Percentiles rank a stretch among this genome's conserved stretches.
These are phyloP conservation scores for Cymodocea nodosa DNA, from an alignment of 116 monocot genomes.

Conservation along the genomic window DNA sequence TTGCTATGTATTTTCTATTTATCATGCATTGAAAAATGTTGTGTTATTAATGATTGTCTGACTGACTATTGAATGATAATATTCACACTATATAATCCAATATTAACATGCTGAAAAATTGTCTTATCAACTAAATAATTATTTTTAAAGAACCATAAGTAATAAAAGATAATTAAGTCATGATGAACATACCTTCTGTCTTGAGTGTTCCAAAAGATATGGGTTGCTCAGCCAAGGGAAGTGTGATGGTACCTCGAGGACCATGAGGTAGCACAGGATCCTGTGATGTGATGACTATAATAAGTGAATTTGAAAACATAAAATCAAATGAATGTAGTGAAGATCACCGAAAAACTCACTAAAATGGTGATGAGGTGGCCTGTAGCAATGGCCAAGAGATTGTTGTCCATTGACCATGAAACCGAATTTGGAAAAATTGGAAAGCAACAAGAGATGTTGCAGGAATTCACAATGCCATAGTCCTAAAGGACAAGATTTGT, in stretches of 20 bases:
- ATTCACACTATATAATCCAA: too few relatives aligned
- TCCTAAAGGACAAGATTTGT: too few relatives aligned
- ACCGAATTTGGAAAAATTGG: conserved; percentile 75
- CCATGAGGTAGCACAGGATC: conserved; percentile 46
- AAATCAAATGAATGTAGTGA: background rate
- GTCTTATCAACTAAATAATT: too few relatives aligned
- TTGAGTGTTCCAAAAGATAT: conserved; percentile 44
- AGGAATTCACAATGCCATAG: conserved; percentile 32
- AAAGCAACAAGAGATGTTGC: conserved; percentile 42
- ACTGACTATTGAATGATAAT: too few relatives aligned
- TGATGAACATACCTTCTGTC: conserved; percentile 36
- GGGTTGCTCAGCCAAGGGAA: conserved; percentile 31
- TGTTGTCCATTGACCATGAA: conserved; percentile 84
- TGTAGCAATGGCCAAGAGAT: conserved; percentile 70
- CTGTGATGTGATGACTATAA: conserved; percentile 17
- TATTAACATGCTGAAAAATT: too few relatives aligned
- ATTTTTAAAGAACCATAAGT: too few relatives aligned
- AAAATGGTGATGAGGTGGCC: conserved; percentile 70
- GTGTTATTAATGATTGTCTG: too few relatives aligned
- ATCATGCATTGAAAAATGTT: too few relatives aligned
- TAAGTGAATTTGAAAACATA: conserved; percentile 1
- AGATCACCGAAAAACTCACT: conserved; percentile 16
- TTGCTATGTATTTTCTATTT: too few relatives aligned
- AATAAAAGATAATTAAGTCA: too few relatives aligned
- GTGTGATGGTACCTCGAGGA: conserved; percentile 54